Evolutionary conservation across 768 basidiomycete species (phyloP), one percentile per base, ranked within the genome.

Genomic region (Boletus tylopilopsis): DNA sequence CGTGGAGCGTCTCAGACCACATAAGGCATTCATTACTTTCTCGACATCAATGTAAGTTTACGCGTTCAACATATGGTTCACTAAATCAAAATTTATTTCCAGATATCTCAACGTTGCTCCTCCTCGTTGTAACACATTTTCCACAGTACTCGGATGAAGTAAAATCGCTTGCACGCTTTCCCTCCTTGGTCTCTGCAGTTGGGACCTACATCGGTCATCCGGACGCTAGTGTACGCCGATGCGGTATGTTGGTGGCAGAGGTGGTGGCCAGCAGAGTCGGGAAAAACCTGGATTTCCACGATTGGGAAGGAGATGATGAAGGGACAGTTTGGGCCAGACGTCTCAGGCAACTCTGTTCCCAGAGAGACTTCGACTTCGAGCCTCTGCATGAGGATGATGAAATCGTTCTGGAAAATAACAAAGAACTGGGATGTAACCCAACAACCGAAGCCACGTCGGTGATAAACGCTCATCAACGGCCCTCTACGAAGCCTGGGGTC

Each of bases 241-340:
- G 92, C 57, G 96, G 96, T 4, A 95, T 99, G 93, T 77, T 97
- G 29, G 83, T 81, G 1, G 95, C 90, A 1, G 95, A 99, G 68
- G 73, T 86, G 16, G 76, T 87, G 9, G 88, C 91, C 1, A 70
- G 73, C 6, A 71, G 73, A 23, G 74, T 74, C 13, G 78, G 82
- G 6, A 87, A 87, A 63, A 76, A 76, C 41, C 73, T 97, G 19
- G 74, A 81, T 49, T 97, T 99, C 56, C 84, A 79, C 0, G 81
- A 78, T 34, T 96, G 94, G 94, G 85, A 88, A 8, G 91, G 87
- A 1, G 77, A 82, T 1, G 84, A 80, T 5, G 73, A 78, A 23
- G 85, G 80, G 8, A 82, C 76, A 52, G 68, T 63, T 19, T 90
- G 89, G 82, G 82, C 80, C 16, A 71, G 84, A 45, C 70, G 69